These are phyloP conservation scores for Mortierella sp. DNA, from an alignment of 371 early-diverging fungal species.

Conservation along the genomic window DNA sequence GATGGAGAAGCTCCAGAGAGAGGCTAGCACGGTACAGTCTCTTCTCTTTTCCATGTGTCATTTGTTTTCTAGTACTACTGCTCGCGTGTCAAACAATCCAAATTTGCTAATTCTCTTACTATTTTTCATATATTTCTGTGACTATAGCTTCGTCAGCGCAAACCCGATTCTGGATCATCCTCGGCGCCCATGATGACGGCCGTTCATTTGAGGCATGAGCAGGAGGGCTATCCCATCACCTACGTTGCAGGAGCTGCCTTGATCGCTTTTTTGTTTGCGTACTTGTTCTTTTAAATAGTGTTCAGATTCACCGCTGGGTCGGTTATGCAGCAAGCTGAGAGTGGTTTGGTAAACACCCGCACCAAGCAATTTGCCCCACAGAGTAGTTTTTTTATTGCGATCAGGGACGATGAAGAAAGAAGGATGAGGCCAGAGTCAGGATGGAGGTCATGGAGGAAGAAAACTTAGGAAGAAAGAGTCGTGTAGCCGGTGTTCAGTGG, in stretches of 20 bases:
- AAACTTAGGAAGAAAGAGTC: too few relatives aligned
- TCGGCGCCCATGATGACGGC: slow-evolving; percentile 58
- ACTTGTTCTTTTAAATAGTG: slow-evolving; percentile 60
- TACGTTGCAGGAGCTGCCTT: slow-evolving; percentile 59
- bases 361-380: too few relatives aligned
- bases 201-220: slow-evolving; percentile 60
- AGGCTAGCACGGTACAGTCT: slow-evolving; percentile 36
- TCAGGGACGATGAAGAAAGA: too few relatives aligned
- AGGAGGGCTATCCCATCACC: slow-evolving; percentile 64
- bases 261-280: slow-evolving; percentile 60
- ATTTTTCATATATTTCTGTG: background rate
- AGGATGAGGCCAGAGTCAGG: too few relatives aligned
- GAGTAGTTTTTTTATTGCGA: too few relatives aligned
- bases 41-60: background rate
- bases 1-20: slow-evolving; percentile 26
- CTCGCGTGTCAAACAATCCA: too few relatives aligned
- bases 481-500: too few relatives aligned
- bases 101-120: slow-evolving; percentile 1
- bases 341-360: too few relatives aligned
- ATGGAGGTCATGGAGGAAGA: too few relatives aligned
- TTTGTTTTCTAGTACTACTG: too few relatives aligned
- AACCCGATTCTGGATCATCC: slow-evolving; percentile 27
- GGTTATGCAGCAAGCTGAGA: too few relatives aligned
- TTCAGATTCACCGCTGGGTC: background rate
- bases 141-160: slow-evolving; percentile 49